Base-by-base conservation (phyloP, 2,329 filamentous ascomycete species). In the Orbilia ellipsospora region DNA sequence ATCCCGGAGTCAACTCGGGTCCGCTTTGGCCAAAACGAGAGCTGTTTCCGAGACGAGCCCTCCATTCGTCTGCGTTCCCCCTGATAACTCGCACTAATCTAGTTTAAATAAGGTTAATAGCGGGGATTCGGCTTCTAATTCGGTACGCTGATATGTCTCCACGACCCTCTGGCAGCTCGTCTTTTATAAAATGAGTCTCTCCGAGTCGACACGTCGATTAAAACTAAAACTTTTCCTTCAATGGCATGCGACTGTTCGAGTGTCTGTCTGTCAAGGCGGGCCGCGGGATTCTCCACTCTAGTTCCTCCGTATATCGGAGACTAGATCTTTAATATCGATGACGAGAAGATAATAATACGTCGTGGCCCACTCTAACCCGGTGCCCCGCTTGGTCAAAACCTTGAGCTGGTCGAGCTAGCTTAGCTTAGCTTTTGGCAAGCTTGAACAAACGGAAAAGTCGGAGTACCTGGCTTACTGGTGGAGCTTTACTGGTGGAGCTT, bases 121-220 rank as follows among this genome's bases (percentile, higher is more conserved):
- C 36, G 55, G 55, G 61, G 48, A 61, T 50, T 61, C 56, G 20
- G 48, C 55, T 61, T 63, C 57, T 40, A 18, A 48, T 63, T 70
- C 66, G 66, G 62, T 70, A 70, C 66, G 66, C 57, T 70, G 57
- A 56, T 56, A 70, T 57, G 50, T 40, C 66, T 69, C 66, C 66
- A 70, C 66, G 66, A 63, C 20, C 23, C 23, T 28, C 16, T 16
- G 28, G 31, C 18, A 18, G 44, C 31, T 36, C 31, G 31, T 1
- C 5, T 7, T 36, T 36, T 36, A 10, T 6, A 36, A 7, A 7
- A 2, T 36, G 6, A 7, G 10, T 7, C 31, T 36, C 31, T 36
- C 5, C 31, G 31, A 36, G 31, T 2, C 31, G 31, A 36, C 31
- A 36, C 31, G 31, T 36, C 31, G 2, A 36, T 36, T 36, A 6